Base-by-base conservation (phyloP, 352 stramenopile genomes). In the Phytophthora citrophthora region DNA sequence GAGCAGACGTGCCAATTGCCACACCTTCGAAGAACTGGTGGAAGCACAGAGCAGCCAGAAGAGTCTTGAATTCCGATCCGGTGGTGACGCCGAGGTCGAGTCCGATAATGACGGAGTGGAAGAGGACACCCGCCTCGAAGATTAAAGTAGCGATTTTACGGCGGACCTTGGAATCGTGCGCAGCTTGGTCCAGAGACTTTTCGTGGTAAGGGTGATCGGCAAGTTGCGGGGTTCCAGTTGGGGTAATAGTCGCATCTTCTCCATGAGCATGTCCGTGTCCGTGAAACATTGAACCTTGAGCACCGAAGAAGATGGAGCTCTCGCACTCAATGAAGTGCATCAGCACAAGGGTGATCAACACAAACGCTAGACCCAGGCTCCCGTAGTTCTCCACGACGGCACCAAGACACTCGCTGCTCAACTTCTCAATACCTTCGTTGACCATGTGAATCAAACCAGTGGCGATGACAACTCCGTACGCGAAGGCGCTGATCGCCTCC, bases 1-100 rank as follows among this genome's bases (percentile, higher is more conserved):
- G 43, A 10, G 79, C 74, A 45, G 61, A 79, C 40, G 64, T 73
- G 38, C 82, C 70, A 32, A 93, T 73, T 8, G 82, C 77, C 41
- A 91, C 73, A 60, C 80, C 82, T 32, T 90, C 79, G 60, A 91
- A 91, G 62, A 93, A 90, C 63, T 91, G 84, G 58, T 91, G 81
- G 69, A 93, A 89, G 59, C 77, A 81, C 34, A 93, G 70, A 15
- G 81, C 84, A 3, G 66, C 78, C 7, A 93, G 69, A 31, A 91
- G 72, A 29, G 79, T 83, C 61, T 77, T 77, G 71, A 90, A 91
- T 18, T 81, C 68, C 3, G 67, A 58, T 13, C 73, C 72, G 0
- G 57, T 57, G 10, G 80, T 77, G 23, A 91, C 77, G 10, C 79
- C 80, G 9, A 93, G 58, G 52, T 88, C 72, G 12, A 91, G 47